Percentiles rank a stretch among this genome's conserved stretches.
Evolutionary conservation across 208 protist species (phyloP).

Genomic region (Acanthamoeba royreba): DNA sequence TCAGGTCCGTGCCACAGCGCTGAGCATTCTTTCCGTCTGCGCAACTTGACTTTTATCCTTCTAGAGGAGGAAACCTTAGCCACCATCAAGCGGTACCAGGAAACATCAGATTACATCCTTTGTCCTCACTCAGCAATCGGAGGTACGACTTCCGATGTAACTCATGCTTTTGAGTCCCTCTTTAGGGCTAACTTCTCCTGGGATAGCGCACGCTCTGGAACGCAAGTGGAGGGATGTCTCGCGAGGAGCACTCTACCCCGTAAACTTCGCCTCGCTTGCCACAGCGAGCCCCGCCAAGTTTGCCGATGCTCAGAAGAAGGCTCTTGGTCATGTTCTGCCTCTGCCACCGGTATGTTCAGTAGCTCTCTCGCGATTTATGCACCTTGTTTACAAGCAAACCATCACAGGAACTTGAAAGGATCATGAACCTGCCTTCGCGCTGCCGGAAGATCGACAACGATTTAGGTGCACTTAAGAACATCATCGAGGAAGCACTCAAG

Average conservation of each 20-base stretch:
- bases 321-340: neutral
- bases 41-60: neutral
- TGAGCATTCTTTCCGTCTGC: neutral
- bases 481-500: neutral
- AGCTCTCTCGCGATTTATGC: too few species aligned
- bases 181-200: neutral
- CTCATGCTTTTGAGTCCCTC: neutral
- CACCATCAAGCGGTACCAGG: neutral
- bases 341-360: neutral
- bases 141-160: neutral
- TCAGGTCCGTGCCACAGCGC: neutral
- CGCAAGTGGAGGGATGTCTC: neutral
- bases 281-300: constrained; percentile 36
- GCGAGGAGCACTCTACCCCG: neutral
- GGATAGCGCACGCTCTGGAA: neutral
- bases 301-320: neutral
- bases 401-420: neutral
- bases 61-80: constrained; percentile 5
- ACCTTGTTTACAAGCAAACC: neutral
- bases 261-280: neutral
- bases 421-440: constrained; percentile 25
- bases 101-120: neutral
- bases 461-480: neutral
- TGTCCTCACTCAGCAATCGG: constrained; percentile 42
- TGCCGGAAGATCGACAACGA: neutral